These are phyloP conservation scores for Astrephomene gubernaculifera DNA, from an alignment of 139 green algal species.

Conservation along the genomic window DNA sequence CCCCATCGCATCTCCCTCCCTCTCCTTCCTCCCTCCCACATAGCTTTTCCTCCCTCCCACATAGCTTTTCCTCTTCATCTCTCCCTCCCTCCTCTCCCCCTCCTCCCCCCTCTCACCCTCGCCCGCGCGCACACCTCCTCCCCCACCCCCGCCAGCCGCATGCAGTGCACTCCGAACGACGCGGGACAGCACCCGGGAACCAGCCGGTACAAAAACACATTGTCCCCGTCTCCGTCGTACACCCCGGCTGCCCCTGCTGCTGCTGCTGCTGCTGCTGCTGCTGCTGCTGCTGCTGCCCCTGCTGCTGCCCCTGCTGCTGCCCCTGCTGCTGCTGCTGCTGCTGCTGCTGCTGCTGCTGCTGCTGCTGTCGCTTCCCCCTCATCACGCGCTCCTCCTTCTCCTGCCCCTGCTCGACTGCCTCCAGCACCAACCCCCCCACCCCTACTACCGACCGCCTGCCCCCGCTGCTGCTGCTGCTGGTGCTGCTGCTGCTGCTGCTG, in stretches of 20 bases:
- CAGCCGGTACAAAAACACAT: slow-evolving; percentile 86
- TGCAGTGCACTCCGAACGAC: slow-evolving; percentile 77
- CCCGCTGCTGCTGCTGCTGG: no score
- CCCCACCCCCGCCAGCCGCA: slow-evolving; percentile 46
- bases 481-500: no score
- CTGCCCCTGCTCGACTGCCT: not conserved
- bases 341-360: no score
- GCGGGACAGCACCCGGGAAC: slow-evolving; percentile 63
- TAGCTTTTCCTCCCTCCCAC: not conserved
- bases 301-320: not conserved
- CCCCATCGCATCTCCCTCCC: not conserved
- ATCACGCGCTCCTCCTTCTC: not conserved
- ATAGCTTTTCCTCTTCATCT: not conserved
- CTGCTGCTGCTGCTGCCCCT: not conserved
- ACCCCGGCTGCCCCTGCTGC: not conserved
- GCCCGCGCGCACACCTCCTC: slow-evolving; percentile 8
- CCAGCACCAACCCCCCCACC: no score
- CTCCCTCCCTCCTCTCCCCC: not conserved
- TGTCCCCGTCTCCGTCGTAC: not conserved
- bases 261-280: not conserved
- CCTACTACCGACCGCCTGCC: not conserved
- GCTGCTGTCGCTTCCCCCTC: no score
- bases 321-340: not conserved
- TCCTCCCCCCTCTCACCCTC: not conserved
- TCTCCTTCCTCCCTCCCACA: not conserved